Evolutionary conservation across 1,139 yeast genomes (phyloP), one percentile per base, ranked within the genome.

Genomic region (Taiozyma sp.): DNA sequence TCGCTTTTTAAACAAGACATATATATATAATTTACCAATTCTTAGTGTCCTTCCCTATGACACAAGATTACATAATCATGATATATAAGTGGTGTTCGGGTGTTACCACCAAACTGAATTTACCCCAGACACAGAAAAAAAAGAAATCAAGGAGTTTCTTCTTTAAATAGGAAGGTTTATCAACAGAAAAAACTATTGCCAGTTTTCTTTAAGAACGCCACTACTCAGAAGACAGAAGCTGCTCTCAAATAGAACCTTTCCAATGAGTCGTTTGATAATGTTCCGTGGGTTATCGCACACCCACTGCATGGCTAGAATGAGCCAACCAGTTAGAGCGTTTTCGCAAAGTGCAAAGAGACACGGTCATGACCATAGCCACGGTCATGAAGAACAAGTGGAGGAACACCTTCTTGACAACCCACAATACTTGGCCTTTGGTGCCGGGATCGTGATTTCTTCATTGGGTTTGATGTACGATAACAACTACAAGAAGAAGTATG

Each of bases 401-500:
- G 53, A 51, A 38, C 12, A 43, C 16, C 13, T 51, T 9, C 7
- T n/a, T 5, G 43, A 40, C 14, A 51, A 48, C 36, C 48, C 45
- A 43, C 30, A 43, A 8, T 48, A 48, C 16, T 7, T 48, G 10
- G 46, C 45, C 32, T 30, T 40, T 32, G 9, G 44, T 10, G 24
- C 28, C 10, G 49, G 51, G 10, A 8, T 51, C 2, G 27, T 44
- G 13, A 16, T 46, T 5, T 13, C 28, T 22, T 32, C 41, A 19
- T 6, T 14, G 0, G 43, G 46, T 8, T 24, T 51, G 14, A 45
- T 42, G 23, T 16, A 43, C 10, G 53, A 51, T 32, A 22, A 29
- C 22, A 40, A n/a, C 1, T 48, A 51, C 19, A 30, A 40, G 13
- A 16, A 36, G 8, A 24, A 36, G 1, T 45, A 48, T 24, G 49